These are phyloP conservation scores for Zygnema circumcarinatum DNA, from an alignment of 139 green algal species.

Conservation along the genomic window DNA sequence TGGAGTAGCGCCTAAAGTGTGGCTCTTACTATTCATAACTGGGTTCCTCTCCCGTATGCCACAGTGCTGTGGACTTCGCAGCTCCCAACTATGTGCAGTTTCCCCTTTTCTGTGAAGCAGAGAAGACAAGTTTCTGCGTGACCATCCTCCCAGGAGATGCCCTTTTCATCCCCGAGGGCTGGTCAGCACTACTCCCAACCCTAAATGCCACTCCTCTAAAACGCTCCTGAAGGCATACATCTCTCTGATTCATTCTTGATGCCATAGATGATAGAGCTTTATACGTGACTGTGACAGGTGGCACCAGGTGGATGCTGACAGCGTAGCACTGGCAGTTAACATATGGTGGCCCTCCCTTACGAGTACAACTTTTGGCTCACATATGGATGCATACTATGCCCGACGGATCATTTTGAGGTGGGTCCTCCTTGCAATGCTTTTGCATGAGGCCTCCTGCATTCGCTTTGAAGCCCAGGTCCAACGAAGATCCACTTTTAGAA, in stretches of 20 bases:
- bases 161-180: constrained; percentile 81
- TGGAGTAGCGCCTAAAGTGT: too few relatives aligned
- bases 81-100: constrained; percentile 63
- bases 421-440: not conserved
- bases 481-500: not conserved
- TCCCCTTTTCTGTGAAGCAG: constrained; percentile 51
- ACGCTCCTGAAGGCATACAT: too few relatives aligned
- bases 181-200: too few relatives aligned
- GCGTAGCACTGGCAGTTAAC: constrained; percentile 78
- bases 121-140: constrained; percentile 9
- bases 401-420: constrained; percentile 22
- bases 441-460: not conserved
- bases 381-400: constrained; percentile 49
- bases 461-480: not conserved
- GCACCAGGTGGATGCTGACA: constrained; percentile 71
- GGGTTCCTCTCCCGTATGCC: too few relatives aligned
- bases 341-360: constrained; percentile 76
- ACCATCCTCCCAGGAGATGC: constrained; percentile 68
- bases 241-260: too few relatives aligned
- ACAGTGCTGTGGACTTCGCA: constrained; percentile 69
- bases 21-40: too few relatives aligned
- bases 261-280: too few relatives aligned
- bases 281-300: too few relatives aligned
- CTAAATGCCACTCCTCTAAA: too few relatives aligned
- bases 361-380: constrained; percentile 30